A percentile compares a stretch with the other conserved stretches of the same genome.
Conservation (phyloP, 345 rosid genomes). For the Eucalyptus marginata region DNA sequence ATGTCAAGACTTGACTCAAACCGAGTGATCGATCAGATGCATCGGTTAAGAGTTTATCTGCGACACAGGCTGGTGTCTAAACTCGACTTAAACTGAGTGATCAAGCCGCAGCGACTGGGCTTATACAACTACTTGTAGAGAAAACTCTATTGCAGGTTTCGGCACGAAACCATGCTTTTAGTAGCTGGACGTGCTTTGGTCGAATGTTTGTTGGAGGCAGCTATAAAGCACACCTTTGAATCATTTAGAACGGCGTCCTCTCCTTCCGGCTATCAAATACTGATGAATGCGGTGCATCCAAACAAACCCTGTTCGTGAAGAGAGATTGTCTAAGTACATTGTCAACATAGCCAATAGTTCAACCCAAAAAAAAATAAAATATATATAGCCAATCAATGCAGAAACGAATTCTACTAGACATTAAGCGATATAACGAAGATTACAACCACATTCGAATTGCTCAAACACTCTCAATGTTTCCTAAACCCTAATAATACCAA, state of each 20-base stretch:
- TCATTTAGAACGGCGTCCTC: not conserved
- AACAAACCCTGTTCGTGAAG: not conserved
- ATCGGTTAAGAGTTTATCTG: not conserved
- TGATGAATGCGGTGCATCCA: not conserved
- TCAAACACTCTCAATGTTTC: too few species aligned
- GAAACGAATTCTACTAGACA: too few species aligned
- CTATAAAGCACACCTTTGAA: not conserved
- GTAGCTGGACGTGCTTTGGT: not conserved
- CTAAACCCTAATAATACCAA: accelerated
- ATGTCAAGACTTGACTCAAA: not conserved
- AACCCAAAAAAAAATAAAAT: too few species aligned
- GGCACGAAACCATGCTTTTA: not conserved
- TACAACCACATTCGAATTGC: too few species aligned
- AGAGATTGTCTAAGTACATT: not conserved
- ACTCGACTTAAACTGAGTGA: too few species aligned
- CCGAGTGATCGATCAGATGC: not conserved
- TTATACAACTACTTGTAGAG: too few species aligned
- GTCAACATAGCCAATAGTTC: not conserved
- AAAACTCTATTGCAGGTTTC: not conserved
- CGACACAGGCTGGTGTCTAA: not conserved
- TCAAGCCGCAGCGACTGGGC: too few species aligned
- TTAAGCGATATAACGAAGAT: too few species aligned
- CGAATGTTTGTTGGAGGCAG: not conserved
- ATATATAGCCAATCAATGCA: not conserved
- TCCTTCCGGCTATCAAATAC: not conserved